Base-by-base conservation (phyloP, 2,329 filamentous ascomycete species). In the Ophiostoma tasmaniense region DNA sequence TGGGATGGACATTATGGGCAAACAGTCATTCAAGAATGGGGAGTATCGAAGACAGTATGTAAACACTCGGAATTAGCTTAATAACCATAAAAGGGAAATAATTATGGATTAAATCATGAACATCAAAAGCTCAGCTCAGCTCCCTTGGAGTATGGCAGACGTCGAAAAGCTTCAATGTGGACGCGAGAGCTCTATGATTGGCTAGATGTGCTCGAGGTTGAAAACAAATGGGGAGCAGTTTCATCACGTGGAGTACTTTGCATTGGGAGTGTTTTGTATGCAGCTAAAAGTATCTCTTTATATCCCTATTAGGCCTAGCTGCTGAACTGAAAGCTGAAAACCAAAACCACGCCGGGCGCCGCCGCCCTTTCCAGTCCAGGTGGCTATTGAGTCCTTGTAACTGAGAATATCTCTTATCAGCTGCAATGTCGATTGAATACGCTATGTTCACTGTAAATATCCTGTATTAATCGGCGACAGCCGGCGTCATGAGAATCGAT, bases 1-100 rank as follows among this genome's bases (percentile, higher is more conserved):
- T 73, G 89, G 89, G 76, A 92, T 89, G 74, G 89, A 91, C 89
- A 91, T 91, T 55, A 67, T 68, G 69, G 39, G 39, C n/a, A 39
- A 37, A 1, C 14, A 25, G 6, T 55, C 62, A 65, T 65, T 45
- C 5, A n/a, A 37, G 35, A 5, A 39, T 13, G 7, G 6, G 10
- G 30, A 22, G 22, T 11, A 37, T 39, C 22, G 3, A 22, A 64
- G 20, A 64, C 10, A 3, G 61, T 25, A n/a, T 7, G 33, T 11
- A 39, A 6, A 13, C 37, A 11, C 37, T 39, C 11, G 3, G 37
- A 13, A 14, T 13, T 2, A 39, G 14, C 13, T 14, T 3, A 39
- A 39, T 39, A 39, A 14, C 2, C 10, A 39, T 39, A 13, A 39
- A 39, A 14, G 7, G 17, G 4, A n/a, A 45, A 45, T n/a, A 45